Evolutionary conservation across 108 stramenopile genomes (phyloP), one percentile per base, ranked within the genome.

Genomic region (Cylindrotheca closterium): DNA sequence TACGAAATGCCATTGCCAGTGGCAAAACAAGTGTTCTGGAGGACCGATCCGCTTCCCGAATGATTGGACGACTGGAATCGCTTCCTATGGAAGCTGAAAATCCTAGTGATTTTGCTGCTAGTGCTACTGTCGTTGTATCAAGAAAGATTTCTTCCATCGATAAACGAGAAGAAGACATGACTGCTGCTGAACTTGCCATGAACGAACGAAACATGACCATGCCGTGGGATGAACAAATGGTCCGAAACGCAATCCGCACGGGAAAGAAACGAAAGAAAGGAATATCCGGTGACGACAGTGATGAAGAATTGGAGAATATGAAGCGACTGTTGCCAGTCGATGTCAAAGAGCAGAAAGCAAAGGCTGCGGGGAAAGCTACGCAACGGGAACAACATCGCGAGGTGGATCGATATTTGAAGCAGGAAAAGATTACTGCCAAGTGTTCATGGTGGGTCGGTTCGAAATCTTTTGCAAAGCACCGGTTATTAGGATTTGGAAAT

Each of bases 401-500:
- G 32, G 42, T 91, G 7, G 70, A 82, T n/a, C 65, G 62, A 12
- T 71, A 82, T 42, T 58, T 79, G 24, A 70, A 70, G 22, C 67
- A 81, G 55, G 67, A 72, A 23, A 74, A 75, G 8, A 67, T 82
- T 30, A 83, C 79, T n/a, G 59, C 73, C 21, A 78, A 75, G 45
- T 83, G 84, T 33, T 81, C 82, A 63, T 87, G 87, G 87, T 92
- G 91, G 91, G 67, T 92, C 65, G 84, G 88, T 51, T 83, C 82
- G 4, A 60, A 72, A 1, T 60, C 48, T 4, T 93, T 89, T 71
- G 60, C 71, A 18, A 85, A 83, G 45, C 69, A 83, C 51, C 73
- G 80, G 45, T 61, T 93, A 4, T 63, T 89, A 29, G 82, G 82
- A 0, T 49, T 87, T 31, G 88, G 88, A 25, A 78, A 89, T 55